phyloP scores from a whole-genome alignment of 2,329 filamentous ascomycete species.

The Tympanopsis confertula region DNA sequence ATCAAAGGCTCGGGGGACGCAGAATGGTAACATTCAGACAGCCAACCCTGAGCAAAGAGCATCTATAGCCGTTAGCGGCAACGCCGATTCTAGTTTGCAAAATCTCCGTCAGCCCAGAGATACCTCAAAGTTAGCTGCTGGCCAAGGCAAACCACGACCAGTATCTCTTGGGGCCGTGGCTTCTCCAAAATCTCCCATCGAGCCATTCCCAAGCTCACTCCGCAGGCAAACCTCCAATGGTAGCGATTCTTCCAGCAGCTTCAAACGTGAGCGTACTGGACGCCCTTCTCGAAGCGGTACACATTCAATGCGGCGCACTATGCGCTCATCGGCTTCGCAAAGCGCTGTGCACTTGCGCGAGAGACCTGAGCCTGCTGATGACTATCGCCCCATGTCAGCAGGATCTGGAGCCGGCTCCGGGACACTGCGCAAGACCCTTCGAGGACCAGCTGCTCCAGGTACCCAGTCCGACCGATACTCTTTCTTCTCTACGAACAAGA shows the following conservation, averaged over 20 bases:
- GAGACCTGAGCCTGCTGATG: not conserved
- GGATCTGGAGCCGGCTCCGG: not conserved
- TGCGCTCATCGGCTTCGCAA: not conserved
- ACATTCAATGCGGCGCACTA: not conserved
- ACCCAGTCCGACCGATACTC: not conserved
- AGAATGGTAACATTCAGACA: too few species aligned
- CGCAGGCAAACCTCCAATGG: not conserved
- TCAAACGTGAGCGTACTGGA: not conserved
- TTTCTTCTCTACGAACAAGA: not conserved
- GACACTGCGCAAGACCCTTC: not conserved
- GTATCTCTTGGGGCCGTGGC: too few species aligned
- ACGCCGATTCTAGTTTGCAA: too few species aligned
- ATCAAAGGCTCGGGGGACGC: too few species aligned
- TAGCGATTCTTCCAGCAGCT: not conserved
- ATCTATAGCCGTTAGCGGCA: too few species aligned
- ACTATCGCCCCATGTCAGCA: not conserved
- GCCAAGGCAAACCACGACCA: too few species aligned
- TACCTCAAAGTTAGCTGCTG: too few species aligned
- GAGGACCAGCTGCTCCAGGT: too few species aligned
- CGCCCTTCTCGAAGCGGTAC: not conserved
- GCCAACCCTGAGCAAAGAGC: too few species aligned
- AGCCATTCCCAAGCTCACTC: too few species aligned
- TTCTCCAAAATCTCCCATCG: too few species aligned
- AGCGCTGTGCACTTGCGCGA: not conserved
- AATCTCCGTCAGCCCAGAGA: too few species aligned